Conservation (phyloP, 352 stramenopile genomes). For the Pythium scleroteichum region DNA sequence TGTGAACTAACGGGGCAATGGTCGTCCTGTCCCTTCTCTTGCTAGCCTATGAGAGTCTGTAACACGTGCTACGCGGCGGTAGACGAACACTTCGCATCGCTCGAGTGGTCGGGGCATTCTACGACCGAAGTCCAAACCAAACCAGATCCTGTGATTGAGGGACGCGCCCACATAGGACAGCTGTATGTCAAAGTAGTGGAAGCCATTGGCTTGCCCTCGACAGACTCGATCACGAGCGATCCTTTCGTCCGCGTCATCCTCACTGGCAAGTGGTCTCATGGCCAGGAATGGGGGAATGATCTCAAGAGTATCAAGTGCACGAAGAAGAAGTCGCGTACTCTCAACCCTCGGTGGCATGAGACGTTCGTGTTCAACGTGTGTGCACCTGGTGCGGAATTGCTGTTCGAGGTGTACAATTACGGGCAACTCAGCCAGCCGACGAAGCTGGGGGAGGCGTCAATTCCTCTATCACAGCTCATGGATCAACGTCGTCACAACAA, state of each 20-base stretch:
- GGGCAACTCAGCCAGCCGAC: conserved; percentile 80
- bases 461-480: conserved; percentile 80
- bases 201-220: conserved; percentile 80
- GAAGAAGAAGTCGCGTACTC: conserved; percentile 85
- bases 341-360: conserved; percentile 86
- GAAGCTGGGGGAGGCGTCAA: conserved; percentile 78
- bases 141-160: conserved; percentile 77
- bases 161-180: conserved; percentile 81
- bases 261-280: conserved; percentile 84
- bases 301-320: conserved; percentile 82
- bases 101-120: conserved; percentile 83
- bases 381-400: conserved; percentile 72
- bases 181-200: conserved; percentile 88
- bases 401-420: conserved; percentile 87
- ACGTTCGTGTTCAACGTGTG: conserved; percentile 90
- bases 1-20: not conserved
- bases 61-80: conserved; percentile 85
- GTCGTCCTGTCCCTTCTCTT: too few species aligned
- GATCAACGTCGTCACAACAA: conserved; percentile 87
- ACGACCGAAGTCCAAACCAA: conserved; percentile 72
- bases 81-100: conserved; percentile 81
- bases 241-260: conserved; percentile 85
- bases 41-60: conserved; percentile 83
- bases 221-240: conserved; percentile 87
- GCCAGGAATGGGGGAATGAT: conserved; percentile 81